Conservation (phyloP, 2,329 filamentous ascomycete species). For the Harringtonia lauricola region DNA sequence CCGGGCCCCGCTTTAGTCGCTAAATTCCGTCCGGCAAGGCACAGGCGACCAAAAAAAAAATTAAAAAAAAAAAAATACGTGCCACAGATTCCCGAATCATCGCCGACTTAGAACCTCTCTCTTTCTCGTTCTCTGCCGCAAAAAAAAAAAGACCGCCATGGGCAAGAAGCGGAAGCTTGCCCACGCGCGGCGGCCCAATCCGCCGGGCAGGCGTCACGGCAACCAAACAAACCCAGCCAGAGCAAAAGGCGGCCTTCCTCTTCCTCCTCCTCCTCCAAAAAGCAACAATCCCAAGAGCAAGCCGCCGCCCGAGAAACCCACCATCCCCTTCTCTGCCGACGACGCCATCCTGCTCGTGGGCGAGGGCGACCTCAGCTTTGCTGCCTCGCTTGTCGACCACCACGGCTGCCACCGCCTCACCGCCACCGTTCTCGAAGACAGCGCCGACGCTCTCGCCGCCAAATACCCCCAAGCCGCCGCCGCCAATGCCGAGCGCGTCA, state of each 20-base stretch:
- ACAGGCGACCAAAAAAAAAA: neutral
- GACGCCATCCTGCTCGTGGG: slow-evolving; percentile 67
- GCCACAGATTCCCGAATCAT: neutral
- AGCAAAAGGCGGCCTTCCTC: no score
- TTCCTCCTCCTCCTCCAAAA: no score
- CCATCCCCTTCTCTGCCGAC: slow-evolving; percentile 56
- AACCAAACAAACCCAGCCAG: neutral
- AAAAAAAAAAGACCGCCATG: slow-evolving; percentile 14
- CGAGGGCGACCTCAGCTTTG: slow-evolving; percentile 74
- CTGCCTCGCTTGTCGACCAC: slow-evolving; percentile 51
- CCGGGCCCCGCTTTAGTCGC: slow-evolving; percentile 6
- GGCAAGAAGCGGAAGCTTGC: slow-evolving; percentile 32
- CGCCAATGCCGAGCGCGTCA: slow-evolving; percentile 45
- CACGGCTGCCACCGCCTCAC: slow-evolving; percentile 57
- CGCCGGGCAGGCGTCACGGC: slow-evolving; percentile 5
- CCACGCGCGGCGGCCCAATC: slow-evolving; percentile 5
- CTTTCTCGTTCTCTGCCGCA: no score
- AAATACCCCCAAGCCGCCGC: slow-evolving; percentile 66
- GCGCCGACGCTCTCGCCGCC: slow-evolving; percentile 41
- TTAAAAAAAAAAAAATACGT: neutral
- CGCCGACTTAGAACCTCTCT: no score
- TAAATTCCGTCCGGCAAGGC: slow-evolving; percentile 4
- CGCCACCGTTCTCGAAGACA: slow-evolving; percentile 57
- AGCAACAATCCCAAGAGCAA: neutral
- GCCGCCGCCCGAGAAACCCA: slow-evolving; percentile 25